Percentiles rank a stretch among this genome's conserved stretches.
Conservation (phyloP, 257 asterid species). For the Schizonepeta tenuifolia region DNA sequence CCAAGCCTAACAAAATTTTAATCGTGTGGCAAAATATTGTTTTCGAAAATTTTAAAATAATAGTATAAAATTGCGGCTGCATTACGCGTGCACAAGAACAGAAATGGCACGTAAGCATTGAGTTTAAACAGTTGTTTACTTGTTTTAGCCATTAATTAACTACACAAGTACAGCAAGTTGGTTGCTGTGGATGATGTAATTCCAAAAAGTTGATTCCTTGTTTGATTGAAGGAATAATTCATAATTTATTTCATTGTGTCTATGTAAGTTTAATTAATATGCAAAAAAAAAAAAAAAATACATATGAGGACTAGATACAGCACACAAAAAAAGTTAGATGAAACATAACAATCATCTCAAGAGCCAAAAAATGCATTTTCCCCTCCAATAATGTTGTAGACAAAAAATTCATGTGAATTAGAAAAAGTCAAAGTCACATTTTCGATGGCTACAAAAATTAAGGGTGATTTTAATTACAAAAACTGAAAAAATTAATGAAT, state of each 20-base stretch:
- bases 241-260: neutral
- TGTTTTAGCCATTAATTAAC: slow-evolving; percentile 17
- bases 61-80: neutral
- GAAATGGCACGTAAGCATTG: slow-evolving; percentile 1
- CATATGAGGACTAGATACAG: no score
- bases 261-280: neutral
- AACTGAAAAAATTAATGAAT: no score
- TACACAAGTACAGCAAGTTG: slow-evolving; percentile 20
- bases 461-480: no score
- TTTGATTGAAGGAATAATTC: slow-evolving; percentile 4
- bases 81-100: slow-evolving; percentile 30
- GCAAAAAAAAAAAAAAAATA: neutral
- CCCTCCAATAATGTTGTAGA: no score
- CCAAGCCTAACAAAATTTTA: no score
- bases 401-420: no score
- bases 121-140: slow-evolving; percentile 20
- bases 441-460: no score
- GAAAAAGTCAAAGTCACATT: no score
- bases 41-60: neutral
- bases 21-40: neutral
- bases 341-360: no score
- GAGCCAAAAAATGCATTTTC: no score
- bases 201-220: slow-evolving; percentile 28
- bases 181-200: slow-evolving; percentile 24
- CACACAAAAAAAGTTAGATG: no score